Conservation (phyloP, 768 basidiomycete genomes). For the Termitomyces bulborhizus region DNA sequence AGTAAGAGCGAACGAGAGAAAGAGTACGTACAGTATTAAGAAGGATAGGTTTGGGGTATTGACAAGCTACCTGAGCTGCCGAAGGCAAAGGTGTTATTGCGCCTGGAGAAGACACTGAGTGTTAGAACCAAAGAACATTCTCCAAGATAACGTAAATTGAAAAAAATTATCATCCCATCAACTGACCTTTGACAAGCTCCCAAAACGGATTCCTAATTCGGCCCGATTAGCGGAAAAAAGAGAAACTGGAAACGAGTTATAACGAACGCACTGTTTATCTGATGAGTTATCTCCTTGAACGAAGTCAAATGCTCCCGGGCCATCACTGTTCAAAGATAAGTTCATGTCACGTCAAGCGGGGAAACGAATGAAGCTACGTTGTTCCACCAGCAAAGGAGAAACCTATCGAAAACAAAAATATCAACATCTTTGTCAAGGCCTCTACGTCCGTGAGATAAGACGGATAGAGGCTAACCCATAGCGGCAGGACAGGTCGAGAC, state of each 20-base stretch:
- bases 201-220: slow-evolving; percentile 65
- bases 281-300: slow-evolving; percentile 68
- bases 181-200: slow-evolving; percentile 68
- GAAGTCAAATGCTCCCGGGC: slow-evolving; percentile 76
- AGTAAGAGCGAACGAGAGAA: slow-evolving; percentile 6
- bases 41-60: slow-evolving; percentile 72
- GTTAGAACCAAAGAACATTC: background rate
- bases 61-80: slow-evolving; percentile 60
- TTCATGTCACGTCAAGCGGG: background rate
- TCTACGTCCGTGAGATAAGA: background rate
- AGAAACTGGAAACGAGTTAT: background rate
- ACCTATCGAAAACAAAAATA: slow-evolving; percentile 31
- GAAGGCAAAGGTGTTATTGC: slow-evolving; percentile 61
- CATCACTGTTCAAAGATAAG: slow-evolving; percentile 43
- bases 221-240: background rate
- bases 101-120: slow-evolving; percentile 25
- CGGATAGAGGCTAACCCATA: slow-evolving; percentile 41
- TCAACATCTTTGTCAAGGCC: background rate
- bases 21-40: slow-evolving; percentile 54
- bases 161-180: background rate
- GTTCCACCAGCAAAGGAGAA: slow-evolving; percentile 77
- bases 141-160: background rate
- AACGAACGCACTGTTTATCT: slow-evolving; percentile 42
- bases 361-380: slow-evolving; percentile 40
- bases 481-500: slow-evolving; percentile 76